Conservation (phyloP, 2,329 filamentous ascomycete species). For the Orbilia brochopaga region DNA sequence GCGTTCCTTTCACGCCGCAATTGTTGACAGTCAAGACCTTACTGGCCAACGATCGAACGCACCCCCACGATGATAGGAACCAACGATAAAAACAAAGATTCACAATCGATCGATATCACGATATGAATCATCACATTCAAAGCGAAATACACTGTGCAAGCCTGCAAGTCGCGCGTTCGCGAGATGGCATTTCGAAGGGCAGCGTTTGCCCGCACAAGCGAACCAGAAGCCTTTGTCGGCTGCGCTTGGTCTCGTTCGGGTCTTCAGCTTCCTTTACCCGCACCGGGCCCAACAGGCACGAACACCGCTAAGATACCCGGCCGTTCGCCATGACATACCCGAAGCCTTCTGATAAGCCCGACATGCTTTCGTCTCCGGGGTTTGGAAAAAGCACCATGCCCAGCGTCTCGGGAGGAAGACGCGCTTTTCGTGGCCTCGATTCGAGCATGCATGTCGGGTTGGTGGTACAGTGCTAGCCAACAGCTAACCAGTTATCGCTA, state of each 20-base stretch:
- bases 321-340: not conserved
- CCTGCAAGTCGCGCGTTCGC: not conserved
- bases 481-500: not conserved
- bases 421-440: constrained; percentile 3
- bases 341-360: not conserved
- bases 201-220: constrained; percentile 3
- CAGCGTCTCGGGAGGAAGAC: not conserved
- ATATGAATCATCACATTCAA: too few species aligned
- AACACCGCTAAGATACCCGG: not conserved
- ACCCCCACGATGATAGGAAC: too few species aligned
- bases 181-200: constrained; percentile 4
- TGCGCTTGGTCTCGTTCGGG: constrained; percentile 1
- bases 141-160: not conserved
- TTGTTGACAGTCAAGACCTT: too few species aligned
- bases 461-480: not conserved
- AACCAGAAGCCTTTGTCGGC: not conserved
- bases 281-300: not conserved
- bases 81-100: too few species aligned
- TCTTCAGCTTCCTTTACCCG: not conserved
- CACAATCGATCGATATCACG: too few species aligned
- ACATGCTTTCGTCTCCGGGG: constrained; percentile 1
- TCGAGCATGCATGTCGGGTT: not conserved
- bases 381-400: not conserved
- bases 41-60: too few species aligned
- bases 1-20: too few species aligned